Conservation (phyloP, 2,329 filamentous ascomycete species). For the Alternaria solani region DNA sequence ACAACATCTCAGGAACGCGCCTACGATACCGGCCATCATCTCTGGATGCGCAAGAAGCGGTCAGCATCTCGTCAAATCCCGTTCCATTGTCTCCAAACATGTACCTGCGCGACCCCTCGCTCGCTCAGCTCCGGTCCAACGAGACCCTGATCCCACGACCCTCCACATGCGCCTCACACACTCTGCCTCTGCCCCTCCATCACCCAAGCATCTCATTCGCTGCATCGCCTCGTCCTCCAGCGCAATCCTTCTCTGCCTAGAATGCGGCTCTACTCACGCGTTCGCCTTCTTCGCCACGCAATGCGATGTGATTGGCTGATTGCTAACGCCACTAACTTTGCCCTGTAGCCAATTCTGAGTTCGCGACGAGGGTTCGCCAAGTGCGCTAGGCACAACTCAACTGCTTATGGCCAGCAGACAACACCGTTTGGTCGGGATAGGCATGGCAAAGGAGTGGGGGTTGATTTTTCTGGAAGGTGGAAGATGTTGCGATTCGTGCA, state of each 20-base stretch:
- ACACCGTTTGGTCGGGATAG: neutral
- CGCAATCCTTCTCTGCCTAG: neutral
- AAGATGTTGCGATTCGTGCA: neutral
- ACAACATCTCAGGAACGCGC: neutral
- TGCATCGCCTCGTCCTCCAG: neutral
- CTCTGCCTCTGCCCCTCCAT: neutral
- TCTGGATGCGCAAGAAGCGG: neutral
- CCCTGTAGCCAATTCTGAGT: slow-evolving; percentile 8
- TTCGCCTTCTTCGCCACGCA: neutral
- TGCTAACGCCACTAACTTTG: slow-evolving; percentile 16
- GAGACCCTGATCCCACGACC: neutral
- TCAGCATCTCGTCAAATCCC: neutral
- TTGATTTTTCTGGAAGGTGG: slow-evolving; percentile 6
- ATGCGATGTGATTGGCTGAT: neutral
- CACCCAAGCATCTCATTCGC: neutral
- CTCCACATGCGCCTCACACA: neutral
- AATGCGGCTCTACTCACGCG: neutral
- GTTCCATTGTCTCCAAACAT: neutral
- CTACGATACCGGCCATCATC: neutral
- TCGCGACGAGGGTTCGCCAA: neutral
- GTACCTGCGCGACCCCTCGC: neutral
- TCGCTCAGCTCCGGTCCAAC: slow-evolving; percentile 1
- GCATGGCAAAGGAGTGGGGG: neutral
- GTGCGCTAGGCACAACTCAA: slow-evolving; percentile 1
- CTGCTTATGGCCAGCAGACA: neutral